A percentile compares a stretch with the other conserved stretches of the same genome.
Conservation (phyloP, 2,329 filamentous ascomycete genomes). For the Lecanicillium sp. region DNA sequence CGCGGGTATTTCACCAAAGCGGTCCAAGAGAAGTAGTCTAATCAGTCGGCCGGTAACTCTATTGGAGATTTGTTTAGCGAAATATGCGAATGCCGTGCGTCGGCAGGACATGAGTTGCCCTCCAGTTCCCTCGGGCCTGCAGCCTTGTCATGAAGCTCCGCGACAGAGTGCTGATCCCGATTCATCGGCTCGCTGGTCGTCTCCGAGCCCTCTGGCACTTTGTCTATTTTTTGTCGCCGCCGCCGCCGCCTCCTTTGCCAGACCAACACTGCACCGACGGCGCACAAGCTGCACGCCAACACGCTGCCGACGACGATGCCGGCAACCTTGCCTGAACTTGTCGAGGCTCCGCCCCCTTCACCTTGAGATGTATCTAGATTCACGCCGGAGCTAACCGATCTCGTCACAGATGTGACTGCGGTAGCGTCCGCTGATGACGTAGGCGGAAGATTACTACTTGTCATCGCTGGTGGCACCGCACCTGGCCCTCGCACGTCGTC, state of each 20-base stretch:
- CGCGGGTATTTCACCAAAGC: no score
- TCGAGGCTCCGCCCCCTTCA: no score
- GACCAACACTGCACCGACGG: not conserved
- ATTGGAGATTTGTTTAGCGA: conserved; percentile 3
- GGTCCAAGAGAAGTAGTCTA: not conserved
- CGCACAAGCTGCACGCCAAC: not conserved
- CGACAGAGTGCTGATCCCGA: no score
- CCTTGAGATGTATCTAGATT: no score
- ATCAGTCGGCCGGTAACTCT: conserved; percentile 3
- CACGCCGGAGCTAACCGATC: no score
- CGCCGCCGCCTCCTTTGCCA: not conserved
- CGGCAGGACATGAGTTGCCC: conserved; percentile 28
- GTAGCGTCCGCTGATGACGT: no score
- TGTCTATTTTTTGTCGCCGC: no score
- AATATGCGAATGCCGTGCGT: conserved; percentile 33
- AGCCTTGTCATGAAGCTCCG: conserved; percentile 9
- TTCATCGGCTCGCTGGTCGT: no score
- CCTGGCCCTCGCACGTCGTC: conserved; percentile 10
- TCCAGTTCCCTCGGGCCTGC: conserved; percentile 29
- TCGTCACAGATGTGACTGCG: no score
- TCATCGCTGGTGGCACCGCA: not conserved
- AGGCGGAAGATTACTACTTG: no score
- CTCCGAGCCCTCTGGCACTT: no score
- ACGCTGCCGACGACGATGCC: conserved; percentile 2
- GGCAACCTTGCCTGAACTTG: not conserved